Percentiles rank a stretch among this genome's conserved stretches.
These are phyloP conservation scores for Epichloe uncinata DNA, from an alignment of 2,329 filamentous ascomycete species.

Conservation along the genomic window DNA sequence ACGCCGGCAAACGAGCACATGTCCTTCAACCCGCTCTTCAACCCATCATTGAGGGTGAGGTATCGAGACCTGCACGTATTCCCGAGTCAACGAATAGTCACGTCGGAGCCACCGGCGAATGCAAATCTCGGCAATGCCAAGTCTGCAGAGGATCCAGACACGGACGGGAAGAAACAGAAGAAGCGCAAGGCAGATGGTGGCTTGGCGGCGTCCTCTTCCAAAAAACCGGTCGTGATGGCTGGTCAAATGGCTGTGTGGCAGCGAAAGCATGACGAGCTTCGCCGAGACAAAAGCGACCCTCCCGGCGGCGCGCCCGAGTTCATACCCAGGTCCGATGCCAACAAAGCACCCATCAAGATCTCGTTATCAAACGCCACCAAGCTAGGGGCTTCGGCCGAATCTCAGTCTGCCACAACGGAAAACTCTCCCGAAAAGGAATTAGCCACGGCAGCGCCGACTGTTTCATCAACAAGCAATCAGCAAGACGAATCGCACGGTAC, in stretches of 20 bases:
- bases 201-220: conserved; percentile 16
- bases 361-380: conserved; percentile 15
- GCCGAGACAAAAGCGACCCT: conserved; percentile 8
- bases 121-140: conserved; percentile 15
- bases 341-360: conserved; percentile 16
- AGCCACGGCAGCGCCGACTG: neutral
- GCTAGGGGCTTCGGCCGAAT: neutral
- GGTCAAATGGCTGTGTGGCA: conserved; percentile 33
- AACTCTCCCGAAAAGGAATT: neutral
- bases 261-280: conserved; percentile 29
- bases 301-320: neutral
- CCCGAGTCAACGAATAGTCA: conserved; percentile 49
- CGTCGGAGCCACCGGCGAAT: conserved; percentile 31
- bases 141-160: conserved; percentile 13
- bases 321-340: conserved; percentile 1
- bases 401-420: neutral
- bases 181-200: conserved; percentile 38
- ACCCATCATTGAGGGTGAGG: conserved; percentile 51
- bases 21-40: conserved; percentile 58
- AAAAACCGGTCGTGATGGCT: conserved; percentile 28
- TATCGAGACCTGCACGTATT: conserved; percentile 70
- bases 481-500: neutral
- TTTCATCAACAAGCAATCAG: neutral
- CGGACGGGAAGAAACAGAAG: conserved; percentile 29
- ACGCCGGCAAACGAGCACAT: conserved; percentile 44